phyloP scores from a whole-genome alignment of 2,329 filamentous ascomycete genomes.

The Paracoccidioides brasiliensis region DNA sequence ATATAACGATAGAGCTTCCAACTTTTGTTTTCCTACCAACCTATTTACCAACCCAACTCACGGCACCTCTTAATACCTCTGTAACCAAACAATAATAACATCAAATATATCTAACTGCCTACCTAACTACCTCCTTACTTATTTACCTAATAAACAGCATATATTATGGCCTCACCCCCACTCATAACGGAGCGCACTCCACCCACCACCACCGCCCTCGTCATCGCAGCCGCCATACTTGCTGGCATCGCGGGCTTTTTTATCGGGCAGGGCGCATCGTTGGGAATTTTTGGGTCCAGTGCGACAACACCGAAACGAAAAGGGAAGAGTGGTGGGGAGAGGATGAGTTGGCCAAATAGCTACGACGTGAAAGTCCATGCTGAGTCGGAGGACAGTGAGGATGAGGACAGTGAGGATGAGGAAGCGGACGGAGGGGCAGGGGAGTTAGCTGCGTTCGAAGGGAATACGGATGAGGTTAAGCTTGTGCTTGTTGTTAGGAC shows the following conservation, averaged over 20 bases:
- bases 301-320: conserved; percentile 3
- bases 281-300: conserved; percentile 58
- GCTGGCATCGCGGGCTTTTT: conserved; percentile 67
- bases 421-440: conserved; percentile 50
- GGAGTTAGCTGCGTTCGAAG: conserved; percentile 36
- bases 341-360: conserved; percentile 23
- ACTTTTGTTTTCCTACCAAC: no score
- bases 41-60: no score
- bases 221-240: conserved; percentile 61
- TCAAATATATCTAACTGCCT: not conserved
- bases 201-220: conserved; percentile 45
- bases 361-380: conserved; percentile 37
- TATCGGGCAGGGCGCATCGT: conserved; percentile 47
- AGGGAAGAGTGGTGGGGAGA: conserved; percentile 22
- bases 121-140: not conserved
- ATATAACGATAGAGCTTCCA: no score
- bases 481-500: conserved; percentile 83
- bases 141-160: not conserved
- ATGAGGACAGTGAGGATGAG: conserved; percentile 45
- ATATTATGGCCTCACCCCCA: conserved; percentile 5
- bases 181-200: conserved; percentile 25
- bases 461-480: conserved; percentile 73
- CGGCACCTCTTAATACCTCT: no score
- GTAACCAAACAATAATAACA: no score
- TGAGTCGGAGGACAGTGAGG: conserved; percentile 23